Percentiles rank a stretch among this genome's conserved stretches.
phyloP scores from a whole-genome alignment of 805 yeast species.

The Lachancea cidri region DNA sequence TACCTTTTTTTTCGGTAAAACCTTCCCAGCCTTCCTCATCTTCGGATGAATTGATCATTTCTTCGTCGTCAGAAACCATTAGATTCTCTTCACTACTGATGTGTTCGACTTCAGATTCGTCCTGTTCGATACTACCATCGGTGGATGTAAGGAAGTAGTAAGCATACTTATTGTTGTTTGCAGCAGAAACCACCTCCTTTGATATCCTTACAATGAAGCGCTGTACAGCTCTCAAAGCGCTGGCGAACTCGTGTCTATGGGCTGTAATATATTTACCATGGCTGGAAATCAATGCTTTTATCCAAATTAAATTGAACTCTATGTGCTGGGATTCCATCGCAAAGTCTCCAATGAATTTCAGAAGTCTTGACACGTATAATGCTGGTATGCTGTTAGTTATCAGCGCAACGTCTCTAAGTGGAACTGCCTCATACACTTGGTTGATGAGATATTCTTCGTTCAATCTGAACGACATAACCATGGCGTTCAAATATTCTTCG shows the following conservation, averaged over 20 bases:
- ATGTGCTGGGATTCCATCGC: constrained; percentile 72
- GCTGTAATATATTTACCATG: constrained; percentile 74
- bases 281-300: constrained; percentile 55
- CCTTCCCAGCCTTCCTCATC: constrained; percentile 38
- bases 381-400: constrained; percentile 67
- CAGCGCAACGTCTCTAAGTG: constrained; percentile 62
- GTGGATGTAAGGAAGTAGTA: constrained; percentile 46
- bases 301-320: constrained; percentile 82
- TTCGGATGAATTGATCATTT: constrained; percentile 28
- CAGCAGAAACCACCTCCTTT: constrained; percentile 59
- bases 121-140: constrained; percentile 23
- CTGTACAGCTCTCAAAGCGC: constrained; percentile 63
- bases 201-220: constrained; percentile 70
- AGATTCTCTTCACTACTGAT: constrained; percentile 33
- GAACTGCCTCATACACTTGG: constrained; percentile 67
- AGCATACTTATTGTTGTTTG: constrained; percentile 50
- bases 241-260: constrained; percentile 57
- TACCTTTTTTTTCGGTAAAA: constrained; percentile 24
- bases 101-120: constrained; percentile 25
- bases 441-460: constrained; percentile 75
- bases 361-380: constrained; percentile 64
- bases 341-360: constrained; percentile 64
- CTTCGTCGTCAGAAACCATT: constrained; percentile 27
- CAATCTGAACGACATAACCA: constrained; percentile 90
- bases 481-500: constrained; percentile 59